These are phyloP conservation scores for Coniochaeta sp. DNA, from an alignment of 2,329 filamentous ascomycete genomes.

Conservation along the genomic window DNA sequence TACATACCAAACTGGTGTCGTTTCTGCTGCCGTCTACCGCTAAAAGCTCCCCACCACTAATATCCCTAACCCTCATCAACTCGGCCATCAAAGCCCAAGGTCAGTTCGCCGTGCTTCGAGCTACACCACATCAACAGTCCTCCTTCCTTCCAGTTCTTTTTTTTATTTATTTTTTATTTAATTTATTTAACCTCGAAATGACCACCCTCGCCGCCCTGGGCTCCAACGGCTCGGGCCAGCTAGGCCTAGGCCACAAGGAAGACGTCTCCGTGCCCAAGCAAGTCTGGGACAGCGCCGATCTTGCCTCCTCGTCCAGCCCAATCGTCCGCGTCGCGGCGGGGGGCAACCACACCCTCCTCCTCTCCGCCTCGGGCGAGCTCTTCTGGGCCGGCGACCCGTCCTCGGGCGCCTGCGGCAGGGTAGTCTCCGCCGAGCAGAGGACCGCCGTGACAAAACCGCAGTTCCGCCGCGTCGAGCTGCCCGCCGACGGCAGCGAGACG, in stretches of 20 bases:
- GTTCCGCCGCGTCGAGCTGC: slow-evolving; percentile 31
- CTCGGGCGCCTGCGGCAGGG: slow-evolving; percentile 46
- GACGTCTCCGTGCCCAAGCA: slow-evolving; percentile 61
- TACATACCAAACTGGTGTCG: background rate
- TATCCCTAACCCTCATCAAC: background rate
- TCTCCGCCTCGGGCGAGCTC: slow-evolving; percentile 51
- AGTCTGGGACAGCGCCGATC: slow-evolving; percentile 37
- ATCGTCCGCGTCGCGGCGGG: slow-evolving; percentile 49
- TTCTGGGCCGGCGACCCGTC: slow-evolving; percentile 58
- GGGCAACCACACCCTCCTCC: slow-evolving; percentile 79
- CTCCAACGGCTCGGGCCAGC: slow-evolving; percentile 70
- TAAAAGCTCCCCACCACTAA: background rate
- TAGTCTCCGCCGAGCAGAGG: slow-evolving; percentile 13
- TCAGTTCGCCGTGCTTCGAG: background rate
- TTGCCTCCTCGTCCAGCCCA: slow-evolving; percentile 19
- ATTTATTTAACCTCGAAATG: slow-evolving; percentile 23
- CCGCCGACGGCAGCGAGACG: slow-evolving; percentile 20
- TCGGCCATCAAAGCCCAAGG: background rate
- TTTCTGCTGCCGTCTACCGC: background rate
- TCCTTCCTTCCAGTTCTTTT: no score
- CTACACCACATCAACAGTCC: no score
- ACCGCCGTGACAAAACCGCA: slow-evolving; percentile 10
- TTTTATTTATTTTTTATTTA: no score
- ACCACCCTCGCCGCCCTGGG: slow-evolving; percentile 60
- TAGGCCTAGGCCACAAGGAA: slow-evolving; percentile 63